Evolutionary conservation across 805 yeast genomes (phyloP).

Genomic region (Hemisphaericaspora nanyangensis): DNA sequence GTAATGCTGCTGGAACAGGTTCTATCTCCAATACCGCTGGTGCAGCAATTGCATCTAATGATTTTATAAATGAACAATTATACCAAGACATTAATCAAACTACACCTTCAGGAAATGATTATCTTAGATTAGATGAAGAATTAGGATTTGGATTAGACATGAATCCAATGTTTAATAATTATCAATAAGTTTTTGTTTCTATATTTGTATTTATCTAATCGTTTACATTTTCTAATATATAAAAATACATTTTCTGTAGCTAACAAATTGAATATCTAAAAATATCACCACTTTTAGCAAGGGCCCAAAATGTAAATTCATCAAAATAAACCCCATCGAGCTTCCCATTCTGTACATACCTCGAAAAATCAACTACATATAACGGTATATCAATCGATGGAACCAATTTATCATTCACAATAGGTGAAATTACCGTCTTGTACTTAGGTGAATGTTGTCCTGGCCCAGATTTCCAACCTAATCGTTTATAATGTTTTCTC

Average conservation of each 20-base stretch:
- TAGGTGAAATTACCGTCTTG: slow-evolving; percentile 31
- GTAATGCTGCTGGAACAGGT: slow-evolving; percentile 1
- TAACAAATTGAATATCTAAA: slow-evolving; percentile 24
- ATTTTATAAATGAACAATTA: slow-evolving; percentile 2
- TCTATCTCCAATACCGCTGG: neutral
- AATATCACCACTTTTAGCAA: slow-evolving; percentile 38
- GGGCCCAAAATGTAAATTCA: slow-evolving; percentile 29
- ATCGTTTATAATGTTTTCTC: slow-evolving; percentile 27
- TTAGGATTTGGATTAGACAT: slow-evolving; percentile 45
- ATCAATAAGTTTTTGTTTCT: neutral
- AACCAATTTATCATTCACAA: slow-evolving; percentile 32
- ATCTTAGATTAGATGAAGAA: slow-evolving; percentile 40
- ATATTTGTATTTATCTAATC: slow-evolving; percentile 1
- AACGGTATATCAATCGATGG: slow-evolving; percentile 39
- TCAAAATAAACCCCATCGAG: slow-evolving; percentile 31
- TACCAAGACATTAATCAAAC: slow-evolving; percentile 7
- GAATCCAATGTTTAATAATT: slow-evolving; percentile 4
- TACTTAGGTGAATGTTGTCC: slow-evolving; percentile 9
- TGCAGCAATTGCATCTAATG: neutral
- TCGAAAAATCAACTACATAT: slow-evolving; percentile 28
- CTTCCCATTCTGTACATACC: slow-evolving; percentile 32
- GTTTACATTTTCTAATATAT: neutral
- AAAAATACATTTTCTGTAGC: neutral
- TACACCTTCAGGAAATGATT: slow-evolving; percentile 19
- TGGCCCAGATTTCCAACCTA: slow-evolving; percentile 11